Conservation (phyloP, 257 asterid genomes). For the Leptodermis oblonga region DNA sequence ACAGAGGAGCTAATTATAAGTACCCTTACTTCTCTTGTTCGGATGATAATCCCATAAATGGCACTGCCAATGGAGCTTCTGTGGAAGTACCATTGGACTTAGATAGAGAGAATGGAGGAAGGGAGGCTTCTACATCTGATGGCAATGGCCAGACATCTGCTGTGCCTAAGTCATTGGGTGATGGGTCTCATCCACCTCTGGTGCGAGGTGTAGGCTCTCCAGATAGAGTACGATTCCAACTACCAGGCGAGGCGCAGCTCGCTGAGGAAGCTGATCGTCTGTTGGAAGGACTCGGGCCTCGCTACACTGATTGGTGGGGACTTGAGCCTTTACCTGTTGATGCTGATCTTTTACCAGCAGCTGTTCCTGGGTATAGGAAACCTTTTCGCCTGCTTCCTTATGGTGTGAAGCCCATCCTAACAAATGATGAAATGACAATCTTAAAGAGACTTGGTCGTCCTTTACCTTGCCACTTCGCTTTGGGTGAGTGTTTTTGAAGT, state of each 20-base stretch:
- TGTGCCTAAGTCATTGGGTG: no score
- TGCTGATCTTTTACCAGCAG: constrained; percentile 94
- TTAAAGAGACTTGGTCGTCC: constrained; percentile 88
- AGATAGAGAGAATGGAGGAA: constrained; percentile 25
- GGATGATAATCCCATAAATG: constrained; percentile 25
- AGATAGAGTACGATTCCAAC: constrained; percentile 76
- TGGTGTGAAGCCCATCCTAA: constrained; percentile 76
- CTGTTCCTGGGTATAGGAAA: constrained; percentile 71
- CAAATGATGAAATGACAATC: constrained; percentile 89
- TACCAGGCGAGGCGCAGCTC: constrained; percentile 85
- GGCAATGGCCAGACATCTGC: no score
- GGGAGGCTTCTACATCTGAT: constrained; percentile 27
- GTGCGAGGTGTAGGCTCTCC: constrained; percentile 85
- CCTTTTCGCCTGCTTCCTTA: constrained; percentile 94
- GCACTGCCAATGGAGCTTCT: constrained; percentile 33
- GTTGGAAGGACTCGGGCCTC: constrained; percentile 94
- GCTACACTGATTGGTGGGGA: constrained; percentile 98
- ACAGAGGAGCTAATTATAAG: constrained; percentile 83
- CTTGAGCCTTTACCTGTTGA: constrained; percentile 87
- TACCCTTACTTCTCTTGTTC: constrained; percentile 69
- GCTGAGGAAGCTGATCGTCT: constrained; percentile 72
- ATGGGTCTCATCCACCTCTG: no score
- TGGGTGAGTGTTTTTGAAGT: constrained; percentile 49
- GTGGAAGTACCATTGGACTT: constrained; percentile 23
- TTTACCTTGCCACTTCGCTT: constrained; percentile 87